Base-by-base conservation (phyloP, 164 flowering plant species). In the Vitis amurensis region DNA sequence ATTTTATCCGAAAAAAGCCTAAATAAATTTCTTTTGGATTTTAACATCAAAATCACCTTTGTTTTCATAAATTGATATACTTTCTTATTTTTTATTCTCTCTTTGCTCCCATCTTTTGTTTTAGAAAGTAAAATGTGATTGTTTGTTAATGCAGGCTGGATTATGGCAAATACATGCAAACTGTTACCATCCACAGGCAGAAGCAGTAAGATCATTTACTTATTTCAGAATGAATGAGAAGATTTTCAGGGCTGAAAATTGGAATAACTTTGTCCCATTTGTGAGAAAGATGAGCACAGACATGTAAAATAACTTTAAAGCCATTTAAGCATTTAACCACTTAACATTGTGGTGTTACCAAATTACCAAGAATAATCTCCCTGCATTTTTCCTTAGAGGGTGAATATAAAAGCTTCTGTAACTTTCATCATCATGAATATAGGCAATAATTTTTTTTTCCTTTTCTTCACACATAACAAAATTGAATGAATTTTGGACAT, bases 241-340 rank as follows among this genome's bases (percentile, higher is more conserved):
- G 68, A 71, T 87, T 64, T 87, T 87, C 74, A 73, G 77, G 71
- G 78, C 56, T 37, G 88, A 84, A 64, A 85, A 87, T 67, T 85
- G 87, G 89, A 81, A 70, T 63, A 84, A 82, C 69, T 84, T 84
- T 73, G 86, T 83, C 13, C 84, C 80, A 12, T 85, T 87, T 75
- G 86, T 85, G 51, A 82, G 74, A 72, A 80, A 56, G 72, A 87
- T 87, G 89, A 77, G 81, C 59, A 48, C 76, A 64, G 72, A 79
- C 66, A 16, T 63, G 78, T 81, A 76, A 73, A 48, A 13, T 37
- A 48, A 51, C 17, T 2, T n/a, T 31, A 30, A 55, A 29, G 3
- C 72, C 12, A 50, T 48, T 68, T 61, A 68, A 53, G 73, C 72
- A 67, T 57, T 64, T 58, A 14, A 37, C 6, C 44, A 37, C 2